phyloP scores from a whole-genome alignment of 2,329 filamentous ascomycete genomes.

The Peltaster fructicola region DNA sequence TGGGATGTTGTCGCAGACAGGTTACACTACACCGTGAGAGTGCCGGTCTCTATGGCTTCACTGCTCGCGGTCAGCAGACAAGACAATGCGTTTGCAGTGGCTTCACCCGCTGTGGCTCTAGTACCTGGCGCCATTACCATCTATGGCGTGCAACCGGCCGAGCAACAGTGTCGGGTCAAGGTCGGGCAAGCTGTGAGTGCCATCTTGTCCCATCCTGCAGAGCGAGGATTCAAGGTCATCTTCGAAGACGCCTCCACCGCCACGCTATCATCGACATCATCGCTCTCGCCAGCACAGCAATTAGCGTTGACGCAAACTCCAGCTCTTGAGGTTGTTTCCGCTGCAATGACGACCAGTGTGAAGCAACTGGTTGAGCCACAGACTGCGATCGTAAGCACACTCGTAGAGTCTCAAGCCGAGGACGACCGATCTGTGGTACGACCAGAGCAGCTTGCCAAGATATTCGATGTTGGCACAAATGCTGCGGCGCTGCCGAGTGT shows the following conservation, averaged over 20 bases:
- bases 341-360: conserved; percentile 12
- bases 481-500: conserved; percentile 55
- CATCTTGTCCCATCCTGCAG: too few relatives aligned
- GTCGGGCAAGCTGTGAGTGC: too few relatives aligned
- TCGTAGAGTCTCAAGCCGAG: conserved; percentile 23
- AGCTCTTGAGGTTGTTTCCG: conserved; percentile 1
- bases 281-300: too few relatives aligned
- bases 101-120: conserved; percentile 15
- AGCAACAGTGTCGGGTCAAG: too few relatives aligned
- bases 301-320: conserved; percentile 3
- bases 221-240: conserved; percentile 56
- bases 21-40: conserved; percentile 46
- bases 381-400: conserved; percentile 7
- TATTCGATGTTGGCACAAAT: conserved; percentile 52
- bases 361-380: conserved; percentile 9
- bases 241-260: conserved; percentile 61
- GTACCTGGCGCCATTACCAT: conserved; percentile 14
- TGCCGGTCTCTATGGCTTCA: conserved; percentile 19
- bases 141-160: conserved; percentile 44
- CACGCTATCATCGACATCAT: conserved; percentile 20
- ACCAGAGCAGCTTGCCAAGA: conserved; percentile 48
- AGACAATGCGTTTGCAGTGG: conserved; percentile 26
- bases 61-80: conserved; percentile 50
- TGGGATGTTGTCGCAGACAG: conserved; percentile 74
- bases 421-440: conserved; percentile 44